phyloP scores from a whole-genome alignment of 805 yeast genomes.

The Danielia reshetovae region DNA sequence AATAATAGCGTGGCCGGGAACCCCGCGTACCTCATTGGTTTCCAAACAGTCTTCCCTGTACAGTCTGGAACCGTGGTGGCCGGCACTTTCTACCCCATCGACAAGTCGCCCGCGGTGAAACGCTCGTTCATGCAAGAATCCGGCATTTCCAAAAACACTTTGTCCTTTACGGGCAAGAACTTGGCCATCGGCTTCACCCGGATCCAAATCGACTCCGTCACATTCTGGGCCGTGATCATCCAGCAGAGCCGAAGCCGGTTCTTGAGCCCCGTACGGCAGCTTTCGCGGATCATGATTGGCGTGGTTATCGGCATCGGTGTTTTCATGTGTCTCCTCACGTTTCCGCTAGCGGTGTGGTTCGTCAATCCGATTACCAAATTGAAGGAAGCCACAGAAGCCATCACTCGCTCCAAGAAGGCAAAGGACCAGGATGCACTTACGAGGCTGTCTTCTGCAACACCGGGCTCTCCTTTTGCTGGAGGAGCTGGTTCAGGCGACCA shows the following conservation, averaged over 20 bases:
- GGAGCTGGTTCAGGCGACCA: neutral
- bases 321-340: conserved; percentile 68
- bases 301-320: conserved; percentile 76
- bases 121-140: conserved; percentile 23
- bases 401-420: conserved; percentile 42
- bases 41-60: conserved; percentile 31
- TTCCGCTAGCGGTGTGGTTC: conserved; percentile 80
- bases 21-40: conserved; percentile 44
- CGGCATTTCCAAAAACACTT: conserved; percentile 30
- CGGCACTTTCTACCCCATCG: conserved; percentile 24
- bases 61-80: too few species aligned
- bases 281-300: conserved; percentile 70
- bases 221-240: conserved; percentile 68
- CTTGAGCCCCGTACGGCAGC: conserved; percentile 55
- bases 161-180: conserved; percentile 16
- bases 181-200: conserved; percentile 36
- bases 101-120: conserved; percentile 23
- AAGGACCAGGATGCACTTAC: conserved; percentile 10
- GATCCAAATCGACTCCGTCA: conserved; percentile 28
- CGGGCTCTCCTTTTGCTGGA: neutral
- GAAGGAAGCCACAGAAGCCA: conserved; percentile 77
- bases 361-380: conserved; percentile 77
- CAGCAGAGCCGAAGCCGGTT: conserved; percentile 60
- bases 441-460: too few species aligned
- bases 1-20: conserved; percentile 26